Conservation (phyloP, 2,329 filamentous ascomycete species). For the Fusarium nurragi region DNA sequence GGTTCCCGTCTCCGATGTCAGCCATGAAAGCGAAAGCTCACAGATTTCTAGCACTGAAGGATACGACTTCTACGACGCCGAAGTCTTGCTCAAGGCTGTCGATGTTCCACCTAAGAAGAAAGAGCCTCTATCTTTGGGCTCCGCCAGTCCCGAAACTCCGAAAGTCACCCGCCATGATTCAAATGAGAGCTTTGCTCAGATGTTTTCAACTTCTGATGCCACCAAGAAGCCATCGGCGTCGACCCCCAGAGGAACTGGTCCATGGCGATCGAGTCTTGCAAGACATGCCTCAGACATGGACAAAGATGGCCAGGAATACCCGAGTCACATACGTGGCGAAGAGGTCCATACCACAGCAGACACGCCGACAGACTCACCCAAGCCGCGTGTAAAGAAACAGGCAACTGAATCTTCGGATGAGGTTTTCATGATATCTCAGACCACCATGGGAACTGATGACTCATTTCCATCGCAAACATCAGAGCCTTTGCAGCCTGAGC, state of each 20-base stretch:
- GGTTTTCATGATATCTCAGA: conserved; percentile 58
- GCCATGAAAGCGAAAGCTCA: conserved; percentile 59
- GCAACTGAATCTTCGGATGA: conserved; percentile 50
- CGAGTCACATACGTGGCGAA: conserved; percentile 58
- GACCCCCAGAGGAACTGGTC: conserved; percentile 20
- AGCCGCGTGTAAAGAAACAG: background rate
- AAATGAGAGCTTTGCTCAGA: conserved; percentile 65
- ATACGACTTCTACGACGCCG: conserved; percentile 73
- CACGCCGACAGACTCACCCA: conserved; percentile 9
- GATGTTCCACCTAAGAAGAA: conserved; percentile 60
- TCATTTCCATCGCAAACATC: conserved; percentile 47
- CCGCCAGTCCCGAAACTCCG: conserved; percentile 40
- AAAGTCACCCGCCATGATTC: conserved; percentile 61
- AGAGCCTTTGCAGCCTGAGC: conserved; percentile 42
- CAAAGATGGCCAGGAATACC: conserved; percentile 51
- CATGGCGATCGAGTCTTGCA: conserved; percentile 44
- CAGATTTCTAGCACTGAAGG: conserved; percentile 66
- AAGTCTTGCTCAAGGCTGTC: conserved; percentile 61
- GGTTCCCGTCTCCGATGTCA: conserved; percentile 60
- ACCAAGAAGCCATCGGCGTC: conserved; percentile 44
- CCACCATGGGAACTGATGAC: conserved; percentile 53
- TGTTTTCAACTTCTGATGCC: conserved; percentile 67
- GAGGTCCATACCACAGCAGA: conserved; percentile 45
- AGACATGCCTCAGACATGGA: conserved; percentile 44
- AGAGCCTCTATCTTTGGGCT: conserved; percentile 47